Evolutionary conservation across 805 yeast species (phyloP), one percentile per base, ranked within the genome.

Genomic region (Pichia nanzhaoensis): DNA sequence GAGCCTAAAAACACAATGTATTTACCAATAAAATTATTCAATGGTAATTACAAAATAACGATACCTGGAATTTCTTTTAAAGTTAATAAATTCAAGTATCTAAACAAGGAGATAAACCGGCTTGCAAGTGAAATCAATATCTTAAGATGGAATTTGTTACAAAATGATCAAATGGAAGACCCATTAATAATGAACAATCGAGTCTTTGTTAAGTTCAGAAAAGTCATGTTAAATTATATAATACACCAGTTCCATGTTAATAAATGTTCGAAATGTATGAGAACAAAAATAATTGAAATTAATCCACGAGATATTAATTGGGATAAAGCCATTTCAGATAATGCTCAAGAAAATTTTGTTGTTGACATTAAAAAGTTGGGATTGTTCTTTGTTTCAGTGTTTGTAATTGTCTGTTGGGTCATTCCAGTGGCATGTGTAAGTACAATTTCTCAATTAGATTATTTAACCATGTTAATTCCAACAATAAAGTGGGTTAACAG

Each of bases 361-460:
- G 60, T 58, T 10, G 62, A 65, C 16, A 19, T 70, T 0, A 70
- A 78, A 55, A 63, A 65, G 14, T 57, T 68, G 3, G 33, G 70
- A 4, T 80, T 83, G 0, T 72, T 71, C 22, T 39, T 72, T 3
- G 32, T 75, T 14, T 69, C 79, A 44, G 58, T 77, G 8, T 48
- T 69, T 1, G 64, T 86, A 1, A 79, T 82, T 5, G 51, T 71
- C 3, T 57, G 64, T 34, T 89, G 95, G 82, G 85, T 87, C 1
- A 61, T 88, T 1, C 96, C 96, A 0, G 91, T 88, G 1, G 87
- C 95, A 0, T 71, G 84, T 47, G 78, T 87, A 16, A 89, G 91
- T 0, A 64, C 87, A 27, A 64, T 89, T 0, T 78, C 95, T 0
- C 95, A 88, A 53, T 67, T 82, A 3, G 86, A 90, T 0, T 74